Evolutionary conservation across 1,284 basidiomycete species (phyloP).

Genomic region (Farysia itapuensis): DNA sequence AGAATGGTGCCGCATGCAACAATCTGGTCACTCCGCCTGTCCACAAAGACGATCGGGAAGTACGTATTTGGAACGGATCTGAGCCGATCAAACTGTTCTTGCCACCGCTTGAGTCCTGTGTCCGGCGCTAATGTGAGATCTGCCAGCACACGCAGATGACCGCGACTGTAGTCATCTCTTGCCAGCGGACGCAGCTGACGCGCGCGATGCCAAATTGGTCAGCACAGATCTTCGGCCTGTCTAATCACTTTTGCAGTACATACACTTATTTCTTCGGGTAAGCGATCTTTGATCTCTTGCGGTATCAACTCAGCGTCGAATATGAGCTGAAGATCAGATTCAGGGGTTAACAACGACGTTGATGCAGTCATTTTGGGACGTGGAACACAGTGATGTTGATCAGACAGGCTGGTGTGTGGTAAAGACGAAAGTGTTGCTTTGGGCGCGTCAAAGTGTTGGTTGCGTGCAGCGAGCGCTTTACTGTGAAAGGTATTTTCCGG

Average conservation of each 20-base stretch:
- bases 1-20: slow-evolving; percentile 83
- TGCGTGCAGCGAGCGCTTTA: too few species aligned
- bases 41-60: slow-evolving; percentile 81
- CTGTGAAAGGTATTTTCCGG: too few species aligned
- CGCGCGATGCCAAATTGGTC: too few species aligned
- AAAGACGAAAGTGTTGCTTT: too few species aligned
- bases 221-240: too few species aligned
- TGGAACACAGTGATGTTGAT: too few species aligned
- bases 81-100: slow-evolving; percentile 34
- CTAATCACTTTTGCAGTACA: too few species aligned
- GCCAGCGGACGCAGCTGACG: slow-evolving; percentile 89
- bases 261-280: slow-evolving; percentile 68
- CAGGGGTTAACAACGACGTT: slow-evolving; percentile 66
- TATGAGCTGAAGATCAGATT: slow-evolving; percentile 72
- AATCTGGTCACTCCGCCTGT: slow-evolving; percentile 73
- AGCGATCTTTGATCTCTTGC: slow-evolving; percentile 65
- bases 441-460: too few species aligned
- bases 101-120: slow-evolving; percentile 68
- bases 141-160: slow-evolving; percentile 79
- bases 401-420: too few species aligned
- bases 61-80: slow-evolving; percentile 63
- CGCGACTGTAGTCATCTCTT: slow-evolving; percentile 77
- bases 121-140: slow-evolving; percentile 79
- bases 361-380: slow-evolving; percentile 34
- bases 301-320: slow-evolving; percentile 73